Evolutionary conservation across 441 rosid species (phyloP).

Genomic region (Mallotus japonicus): DNA sequence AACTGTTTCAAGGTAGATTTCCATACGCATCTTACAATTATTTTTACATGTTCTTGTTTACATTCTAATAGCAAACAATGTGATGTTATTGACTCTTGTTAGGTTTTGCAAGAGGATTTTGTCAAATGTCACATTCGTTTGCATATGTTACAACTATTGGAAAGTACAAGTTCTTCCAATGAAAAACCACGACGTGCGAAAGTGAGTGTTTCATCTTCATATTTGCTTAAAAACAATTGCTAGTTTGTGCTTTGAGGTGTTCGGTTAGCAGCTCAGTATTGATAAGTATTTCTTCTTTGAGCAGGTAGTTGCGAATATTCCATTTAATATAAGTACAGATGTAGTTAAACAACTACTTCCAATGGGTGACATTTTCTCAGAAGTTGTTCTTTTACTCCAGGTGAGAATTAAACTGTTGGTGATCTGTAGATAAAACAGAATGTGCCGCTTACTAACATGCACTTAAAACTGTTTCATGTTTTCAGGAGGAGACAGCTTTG

Average conservation of each 20-base stretch:
- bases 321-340: constrained; percentile 84
- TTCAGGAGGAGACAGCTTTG: constrained; percentile 82
- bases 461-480: constrained; percentile 20
- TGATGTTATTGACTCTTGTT: neutral
- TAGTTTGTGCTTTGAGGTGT: neutral
- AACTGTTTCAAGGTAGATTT: constrained; percentile 53
- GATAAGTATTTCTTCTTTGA: neutral
- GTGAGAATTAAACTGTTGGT: constrained; percentile 29
- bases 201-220: constrained; percentile 30
- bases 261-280: neutral
- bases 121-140: constrained; percentile 69
- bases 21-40: neutral
- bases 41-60: neutral
- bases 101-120: constrained; percentile 86
- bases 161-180: constrained; percentile 28
- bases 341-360: constrained; percentile 82
- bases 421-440: neutral
- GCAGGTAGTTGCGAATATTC: constrained; percentile 87
- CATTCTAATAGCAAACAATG: neutral
- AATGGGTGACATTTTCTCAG: constrained; percentile 85
- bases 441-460: neutral
- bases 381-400: constrained; percentile 92
- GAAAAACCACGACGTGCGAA: constrained; percentile 48
- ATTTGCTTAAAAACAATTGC: neutral
- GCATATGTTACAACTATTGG: constrained; percentile 54